These are phyloP conservation scores for Mucor indicus DNA, from an alignment of 371 early-diverging fungal genomes.

Conservation along the genomic window DNA sequence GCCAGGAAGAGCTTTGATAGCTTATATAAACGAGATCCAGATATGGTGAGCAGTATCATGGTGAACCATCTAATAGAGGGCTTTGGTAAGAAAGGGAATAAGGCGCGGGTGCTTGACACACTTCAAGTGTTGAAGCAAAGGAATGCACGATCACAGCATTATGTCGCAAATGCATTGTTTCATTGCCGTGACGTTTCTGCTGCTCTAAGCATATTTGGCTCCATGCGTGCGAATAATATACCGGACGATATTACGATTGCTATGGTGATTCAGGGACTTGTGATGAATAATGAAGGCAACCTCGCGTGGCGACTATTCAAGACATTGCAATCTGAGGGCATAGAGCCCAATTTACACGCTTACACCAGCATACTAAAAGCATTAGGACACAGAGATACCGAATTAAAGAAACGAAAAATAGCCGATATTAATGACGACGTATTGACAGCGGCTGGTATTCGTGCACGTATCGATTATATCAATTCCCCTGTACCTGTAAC, in stretches of 20 bases:
- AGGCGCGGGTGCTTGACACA: constrained; percentile 16
- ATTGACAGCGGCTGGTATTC: constrained; percentile 20
- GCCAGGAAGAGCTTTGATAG: constrained; percentile 25
- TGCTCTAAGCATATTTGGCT: constrained; percentile 29
- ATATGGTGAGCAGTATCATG: constrained; percentile 32
- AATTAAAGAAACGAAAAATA: constrained; percentile 5
- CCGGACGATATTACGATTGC: constrained; percentile 42
- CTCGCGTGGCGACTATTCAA: constrained; percentile 42
- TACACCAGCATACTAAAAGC: constrained; percentile 33
- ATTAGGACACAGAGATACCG: constrained; percentile 4
- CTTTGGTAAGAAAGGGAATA: constrained; percentile 20
- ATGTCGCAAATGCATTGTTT: constrained; percentile 35
- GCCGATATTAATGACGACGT: background rate
- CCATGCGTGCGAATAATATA: constrained; percentile 27
- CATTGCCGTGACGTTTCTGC: constrained; percentile 42
- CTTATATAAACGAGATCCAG: constrained; percentile 12
- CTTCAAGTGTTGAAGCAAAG: background rate
- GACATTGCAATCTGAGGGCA: constrained; percentile 17
- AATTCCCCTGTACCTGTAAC: constrained; percentile 14
- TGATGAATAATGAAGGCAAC: constrained; percentile 32
- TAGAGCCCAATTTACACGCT: constrained; percentile 34
- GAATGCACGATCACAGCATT: constrained; percentile 19
- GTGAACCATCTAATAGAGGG: constrained; percentile 35
- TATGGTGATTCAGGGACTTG: constrained; percentile 40
- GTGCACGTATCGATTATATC: constrained; percentile 2